Conservation (phyloP, 345 rosid genomes). For the Durio zibethinus region DNA sequence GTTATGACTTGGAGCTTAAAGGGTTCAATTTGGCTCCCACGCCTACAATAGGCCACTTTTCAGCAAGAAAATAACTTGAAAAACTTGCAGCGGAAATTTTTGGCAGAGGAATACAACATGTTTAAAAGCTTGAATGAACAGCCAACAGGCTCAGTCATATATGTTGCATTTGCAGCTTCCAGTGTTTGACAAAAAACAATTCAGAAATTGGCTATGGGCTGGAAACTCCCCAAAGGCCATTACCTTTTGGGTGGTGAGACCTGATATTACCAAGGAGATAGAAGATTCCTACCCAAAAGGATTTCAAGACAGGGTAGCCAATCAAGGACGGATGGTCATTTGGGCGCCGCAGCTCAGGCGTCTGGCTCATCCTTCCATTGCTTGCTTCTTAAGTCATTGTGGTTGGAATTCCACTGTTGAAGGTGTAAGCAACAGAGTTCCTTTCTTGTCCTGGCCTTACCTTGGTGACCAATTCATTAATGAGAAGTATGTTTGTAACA, state of each 20-base stretch:
- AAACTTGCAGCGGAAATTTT: not conserved
- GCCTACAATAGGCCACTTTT: not conserved
- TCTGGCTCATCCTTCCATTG: conserved; percentile 4
- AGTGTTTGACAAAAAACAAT: not conserved
- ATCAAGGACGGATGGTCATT: conserved; percentile 1
- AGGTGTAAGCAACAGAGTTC: conserved; percentile 34
- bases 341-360: conserved; percentile 16
- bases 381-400: conserved; percentile 31
- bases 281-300: not conserved
- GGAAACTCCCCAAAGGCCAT: not conserved
- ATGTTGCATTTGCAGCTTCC: conserved; percentile 15
- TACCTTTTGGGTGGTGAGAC: conserved; percentile 16
- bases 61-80: not conserved
- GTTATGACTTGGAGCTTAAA: not conserved
- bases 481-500: conserved; percentile 27
- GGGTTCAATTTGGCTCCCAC: conserved; percentile 3
- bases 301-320: not conserved
- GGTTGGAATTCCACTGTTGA: conserved; percentile 45
- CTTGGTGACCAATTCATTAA: conserved; percentile 32
- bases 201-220: conserved; percentile 10
- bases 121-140: conserved; percentile 22
- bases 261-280: not conserved
- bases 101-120: conserved; percentile 12
- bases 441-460: conserved; percentile 42
- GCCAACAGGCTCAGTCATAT: conserved; percentile 9